phyloP scores from a whole-genome alignment of 225 moss, liverwort and hornwort species.

The Pleurozium schreberi region DNA sequence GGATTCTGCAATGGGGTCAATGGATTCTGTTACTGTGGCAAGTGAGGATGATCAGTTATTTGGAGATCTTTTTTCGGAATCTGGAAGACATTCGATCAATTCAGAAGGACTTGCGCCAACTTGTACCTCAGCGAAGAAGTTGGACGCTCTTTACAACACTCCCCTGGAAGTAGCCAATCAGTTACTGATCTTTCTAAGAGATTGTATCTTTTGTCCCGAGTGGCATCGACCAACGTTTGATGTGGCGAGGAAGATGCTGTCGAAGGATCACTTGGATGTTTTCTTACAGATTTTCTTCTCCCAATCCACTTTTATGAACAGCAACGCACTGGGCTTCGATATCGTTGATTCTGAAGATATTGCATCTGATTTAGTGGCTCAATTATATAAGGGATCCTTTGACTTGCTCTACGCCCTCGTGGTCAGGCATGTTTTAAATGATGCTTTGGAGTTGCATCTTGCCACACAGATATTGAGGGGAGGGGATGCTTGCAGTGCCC shows the following conservation, averaged over 20 bases:
- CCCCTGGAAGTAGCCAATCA: slow-evolving; percentile 88
- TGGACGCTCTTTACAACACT: slow-evolving; percentile 84
- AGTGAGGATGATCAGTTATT: slow-evolving; percentile 98
- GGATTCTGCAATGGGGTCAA: slow-evolving; percentile 76
- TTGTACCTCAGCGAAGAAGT: slow-evolving; percentile 80
- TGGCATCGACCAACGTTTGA: slow-evolving; percentile 91
- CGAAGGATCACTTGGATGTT: slow-evolving; percentile 82
- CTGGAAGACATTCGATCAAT: slow-evolving; percentile 85
- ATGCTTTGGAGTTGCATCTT: slow-evolving; percentile 84
- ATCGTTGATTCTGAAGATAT: slow-evolving; percentile 57
- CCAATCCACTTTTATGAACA: slow-evolving; percentile 58
- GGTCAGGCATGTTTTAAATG: slow-evolving; percentile 60
- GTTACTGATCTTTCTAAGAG: slow-evolving; percentile 74
- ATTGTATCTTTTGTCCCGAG: slow-evolving; percentile 68
- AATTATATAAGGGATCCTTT: slow-evolving; percentile 83
- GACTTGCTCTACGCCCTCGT: slow-evolving; percentile 83
- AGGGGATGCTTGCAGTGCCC: slow-evolving; percentile 60
- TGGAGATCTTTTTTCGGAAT: slow-evolving; percentile 99
- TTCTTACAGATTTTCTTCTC: slow-evolving; percentile 90
- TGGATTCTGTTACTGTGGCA: slow-evolving; percentile 94
- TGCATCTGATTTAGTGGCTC: slow-evolving; percentile 66
- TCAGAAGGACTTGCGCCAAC: slow-evolving; percentile 85
- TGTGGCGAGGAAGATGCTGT: slow-evolving; percentile 67
- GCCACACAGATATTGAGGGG: slow-evolving; percentile 74
- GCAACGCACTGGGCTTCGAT: slow-evolving; percentile 47